Base-by-base conservation (phyloP, 768 basidiomycete species). In the Dictyophora rubrovolvata region DNA sequence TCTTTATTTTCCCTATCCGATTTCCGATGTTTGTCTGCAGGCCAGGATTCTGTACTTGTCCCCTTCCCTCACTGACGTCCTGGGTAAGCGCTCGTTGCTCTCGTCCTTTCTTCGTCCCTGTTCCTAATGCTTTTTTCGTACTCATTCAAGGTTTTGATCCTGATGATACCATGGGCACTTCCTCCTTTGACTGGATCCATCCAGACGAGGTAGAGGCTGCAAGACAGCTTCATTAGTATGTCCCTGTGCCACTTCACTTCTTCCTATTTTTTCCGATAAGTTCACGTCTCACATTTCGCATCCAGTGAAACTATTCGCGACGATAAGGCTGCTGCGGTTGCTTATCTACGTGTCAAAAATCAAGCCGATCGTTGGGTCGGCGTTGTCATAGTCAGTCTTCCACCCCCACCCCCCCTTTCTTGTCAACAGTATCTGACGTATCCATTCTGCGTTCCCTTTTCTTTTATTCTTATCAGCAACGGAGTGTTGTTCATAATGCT, bases 261-360 rank as follows among this genome's bases (percentile, higher is more conserved):
- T 57, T 10, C 55, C 49, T 17, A 21, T 36, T 59, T 16, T 21
- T 35, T 55, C 53, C 36, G 33, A 37, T 42, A 28, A 9, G 23
- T 47, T 10, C 37, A 61, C 51, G 46, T 34, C 42, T 11, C 14
- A 14, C 53, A 37, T 55, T 21, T 36, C 36, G 18, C 36, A 28
- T 34, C 23, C 21, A 88, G 86, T 64, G 85, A 87, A 47, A 90
- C 87, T 1, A 88, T 90, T 62, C 74, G 76, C 47, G 79, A 83
- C 65, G 89, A 91, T 72, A 87, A 89, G 67, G 88, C 89, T 0
- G 88, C 88, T 0, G 84, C 81, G 17, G 77, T 90, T 20, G 85
- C 82, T 2, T 91, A 90, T 65, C 74, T 90, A 58, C 85, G 89
- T 56, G 76, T 91, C 72, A 79, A 79, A 67, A 89, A 90, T 73